Conservation (phyloP, 768 basidiomycete genomes). For the Gautieria morchelliformis region DNA sequence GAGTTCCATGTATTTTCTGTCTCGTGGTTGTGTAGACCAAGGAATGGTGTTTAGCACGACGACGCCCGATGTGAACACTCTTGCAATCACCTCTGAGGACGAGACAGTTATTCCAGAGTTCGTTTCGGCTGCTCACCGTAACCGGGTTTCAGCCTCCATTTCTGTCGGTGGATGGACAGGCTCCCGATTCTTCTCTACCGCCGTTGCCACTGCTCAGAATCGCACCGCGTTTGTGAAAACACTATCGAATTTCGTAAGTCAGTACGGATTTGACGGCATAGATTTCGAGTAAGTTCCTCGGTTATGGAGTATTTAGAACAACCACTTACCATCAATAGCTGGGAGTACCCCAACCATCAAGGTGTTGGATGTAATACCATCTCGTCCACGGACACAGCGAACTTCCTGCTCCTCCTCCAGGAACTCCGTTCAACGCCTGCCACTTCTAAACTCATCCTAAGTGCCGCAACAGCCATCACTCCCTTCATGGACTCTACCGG, state of each 20-base stretch:
- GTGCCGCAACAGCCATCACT: constrained; percentile 56
- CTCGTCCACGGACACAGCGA: constrained; percentile 56
- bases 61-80: constrained; percentile 21
- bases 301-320: background rate
- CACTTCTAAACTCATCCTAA: constrained; percentile 52
- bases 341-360: constrained; percentile 72
- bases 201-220: constrained; percentile 45
- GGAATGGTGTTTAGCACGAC: constrained; percentile 20
- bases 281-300: constrained; percentile 7
- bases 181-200: constrained; percentile 49
- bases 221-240: constrained; percentile 62
- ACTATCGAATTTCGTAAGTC: constrained; percentile 33
- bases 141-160: constrained; percentile 24
- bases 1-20: constrained; percentile 19
- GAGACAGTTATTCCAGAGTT: constrained; percentile 44
- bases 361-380: constrained; percentile 67
- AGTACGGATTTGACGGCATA: constrained; percentile 27
- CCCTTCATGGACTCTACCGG: constrained; percentile 59
- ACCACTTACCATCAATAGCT: constrained; percentile 33
- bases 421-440: constrained; percentile 49
- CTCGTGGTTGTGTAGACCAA: background rate
- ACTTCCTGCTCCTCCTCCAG: constrained; percentile 71
- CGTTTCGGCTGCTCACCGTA: constrained; percentile 33
- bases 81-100: constrained; percentile 34
- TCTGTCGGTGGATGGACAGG: constrained; percentile 71